Evolutionary conservation across 768 basidiomycete genomes (phyloP), one percentile per base, ranked within the genome.

Genomic region (Tulasnella sp.): DNA sequence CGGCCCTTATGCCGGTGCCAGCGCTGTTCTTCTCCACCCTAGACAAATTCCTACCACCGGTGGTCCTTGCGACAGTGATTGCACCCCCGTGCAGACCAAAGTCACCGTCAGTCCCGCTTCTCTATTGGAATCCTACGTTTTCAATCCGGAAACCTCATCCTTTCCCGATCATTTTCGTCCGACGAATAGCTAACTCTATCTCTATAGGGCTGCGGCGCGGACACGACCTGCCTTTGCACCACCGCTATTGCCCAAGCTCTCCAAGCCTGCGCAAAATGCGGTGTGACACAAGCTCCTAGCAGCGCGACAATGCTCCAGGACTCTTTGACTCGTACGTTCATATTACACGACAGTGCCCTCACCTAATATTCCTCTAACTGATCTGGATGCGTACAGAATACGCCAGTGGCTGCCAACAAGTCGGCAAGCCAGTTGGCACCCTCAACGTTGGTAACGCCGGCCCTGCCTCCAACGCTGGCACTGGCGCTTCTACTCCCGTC

Each of bases 201-300:
- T n/a, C 46, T 31, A 14, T 17, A 48, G 46, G 46, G 14, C 27
- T 48, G 46, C 19, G 46, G 25, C n/a, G 34, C 25, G 27, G 46
- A 48, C 19, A n/a, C 34, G 25, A 48, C 27, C 27, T 48, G 46
- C 46, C 46, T 48, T 29, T 48, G 46, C 46, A 48, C 46, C 4
- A 2, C 4, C 2, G 12, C 19, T 31, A 19, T 48, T 15, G 46
- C 46, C 3, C 2, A 11, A 31, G 46, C 27, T 8, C 17, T 48
- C 2, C 27, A 48, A 31, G 11, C 8, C 4, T 48, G 46, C 19
- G 46, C 46, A 29, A 8, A 6, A 6, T 48, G 46, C 46, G 7
- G 34, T n/a, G 8, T 11, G 15, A 17, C 29, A 25, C 6, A 25
- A 15, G 46, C 29, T 48, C 46, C 46, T 12, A 29, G 27, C 46